phyloP scores from a whole-genome alignment of 345 rosid species.

The Draba incana region DNA sequence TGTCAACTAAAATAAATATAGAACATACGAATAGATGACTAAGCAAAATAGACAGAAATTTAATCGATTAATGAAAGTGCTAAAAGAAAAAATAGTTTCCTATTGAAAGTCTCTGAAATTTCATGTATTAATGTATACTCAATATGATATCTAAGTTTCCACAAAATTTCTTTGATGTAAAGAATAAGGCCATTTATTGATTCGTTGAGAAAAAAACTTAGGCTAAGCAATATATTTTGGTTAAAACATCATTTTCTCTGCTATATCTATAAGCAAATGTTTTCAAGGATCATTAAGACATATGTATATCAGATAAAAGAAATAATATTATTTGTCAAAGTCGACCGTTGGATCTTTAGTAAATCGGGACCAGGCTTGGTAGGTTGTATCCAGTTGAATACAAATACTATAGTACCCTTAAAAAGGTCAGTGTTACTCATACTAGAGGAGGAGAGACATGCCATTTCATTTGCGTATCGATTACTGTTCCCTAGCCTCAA shows the following conservation, averaged over 20 bases:
- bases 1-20: too few species aligned
- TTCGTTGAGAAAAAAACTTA: conserved; percentile 29
- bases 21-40: too few species aligned
- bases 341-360: conserved; percentile 43
- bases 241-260: conserved; percentile 55
- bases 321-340: conserved; percentile 27
- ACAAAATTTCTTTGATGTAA: conserved; percentile 40
- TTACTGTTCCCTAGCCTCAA: conserved; percentile 33
- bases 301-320: neutral
- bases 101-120: neutral
- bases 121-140: conserved; percentile 19
- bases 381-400: neutral
- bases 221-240: conserved; percentile 40
- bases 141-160: conserved; percentile 37
- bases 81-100: too few species aligned
- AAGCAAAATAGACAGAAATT: neutral
- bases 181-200: conserved; percentile 38
- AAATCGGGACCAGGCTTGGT: conserved; percentile 26
- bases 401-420: conserved; percentile 34
- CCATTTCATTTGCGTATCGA: conserved; percentile 25
- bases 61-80: too few species aligned
- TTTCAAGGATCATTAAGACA: conserved; percentile 4
- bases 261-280: conserved; percentile 25
- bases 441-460: conserved; percentile 1
- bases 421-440: neutral